phyloP scores from a whole-genome alignment of 306 rosid genomes.

The Cucurbita pepo region DNA sequence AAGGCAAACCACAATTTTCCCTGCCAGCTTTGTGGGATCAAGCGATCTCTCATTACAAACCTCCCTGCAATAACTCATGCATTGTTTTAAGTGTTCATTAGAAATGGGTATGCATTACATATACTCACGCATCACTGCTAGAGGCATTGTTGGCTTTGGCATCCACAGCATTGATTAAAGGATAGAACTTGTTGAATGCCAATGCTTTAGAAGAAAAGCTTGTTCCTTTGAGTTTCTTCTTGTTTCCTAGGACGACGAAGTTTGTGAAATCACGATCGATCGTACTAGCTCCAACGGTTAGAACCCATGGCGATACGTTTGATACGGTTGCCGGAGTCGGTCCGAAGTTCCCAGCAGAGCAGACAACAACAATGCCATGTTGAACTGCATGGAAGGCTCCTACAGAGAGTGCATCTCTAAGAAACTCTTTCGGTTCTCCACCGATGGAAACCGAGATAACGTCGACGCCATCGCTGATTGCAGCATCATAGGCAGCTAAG shows the following conservation, averaged over 20 bases:
- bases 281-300: constrained; percentile 74
- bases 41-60: constrained; percentile 23
- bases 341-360: constrained; percentile 73
- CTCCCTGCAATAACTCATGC: constrained; percentile 10
- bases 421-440: constrained; percentile 22
- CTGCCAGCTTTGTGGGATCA: constrained; percentile 34
- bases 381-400: constrained; percentile 48
- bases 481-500: constrained; percentile 76
- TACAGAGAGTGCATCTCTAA: constrained; percentile 35
- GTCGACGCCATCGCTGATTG: constrained; percentile 65
- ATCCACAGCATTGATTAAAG: constrained; percentile 2
- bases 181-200: background rate
- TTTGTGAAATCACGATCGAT: constrained; percentile 47
- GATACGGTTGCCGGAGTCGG: constrained; percentile 44
- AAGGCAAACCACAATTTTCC: constrained; percentile 46
- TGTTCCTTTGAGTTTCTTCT: background rate
- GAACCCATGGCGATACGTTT: constrained; percentile 68
- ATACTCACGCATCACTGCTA: background rate
- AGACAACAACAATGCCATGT: constrained; percentile 56
- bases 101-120: background rate
- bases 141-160: background rate
- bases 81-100: background rate
- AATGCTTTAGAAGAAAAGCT: background rate
- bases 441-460: constrained; percentile 61
- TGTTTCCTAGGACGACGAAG: constrained; percentile 31